These are phyloP conservation scores for Clarkia xantiana DNA, from an alignment of 345 rosid species.

Conservation along the genomic window DNA sequence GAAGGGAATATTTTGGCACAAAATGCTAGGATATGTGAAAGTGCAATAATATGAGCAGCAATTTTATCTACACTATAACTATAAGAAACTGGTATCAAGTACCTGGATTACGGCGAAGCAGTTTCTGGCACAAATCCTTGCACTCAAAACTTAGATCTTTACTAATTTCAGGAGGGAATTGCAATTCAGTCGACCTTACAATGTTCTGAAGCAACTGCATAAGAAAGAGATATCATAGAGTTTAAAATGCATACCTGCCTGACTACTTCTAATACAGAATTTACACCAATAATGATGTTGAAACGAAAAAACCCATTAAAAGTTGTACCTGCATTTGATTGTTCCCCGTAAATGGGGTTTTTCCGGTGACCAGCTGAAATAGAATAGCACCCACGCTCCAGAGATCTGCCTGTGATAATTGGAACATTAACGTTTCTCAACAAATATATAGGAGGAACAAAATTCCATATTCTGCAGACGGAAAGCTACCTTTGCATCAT, in stretches of 20 bases:
- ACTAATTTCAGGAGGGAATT: constrained; percentile 40
- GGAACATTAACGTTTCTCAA: constrained; percentile 2
- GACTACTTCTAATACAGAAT: neutral
- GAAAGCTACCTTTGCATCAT: constrained; percentile 83
- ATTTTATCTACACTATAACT: no score
- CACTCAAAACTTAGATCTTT: constrained; percentile 54
- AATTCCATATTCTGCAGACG: neutral
- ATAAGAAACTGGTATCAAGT: constrained; percentile 2
- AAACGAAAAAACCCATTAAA: constrained; percentile 6
- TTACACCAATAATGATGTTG: neutral
- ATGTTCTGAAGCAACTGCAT: constrained; percentile 88
- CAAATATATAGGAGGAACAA: neutral
- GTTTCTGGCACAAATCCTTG: constrained; percentile 76
- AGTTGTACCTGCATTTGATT: constrained; percentile 63
- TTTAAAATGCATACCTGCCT: no score
- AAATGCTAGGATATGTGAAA: no score
- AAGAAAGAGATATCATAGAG: constrained; percentile 2
- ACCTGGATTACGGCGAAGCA: constrained; percentile 95
- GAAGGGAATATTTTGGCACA: no score
- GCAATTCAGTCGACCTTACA: constrained; percentile 62
- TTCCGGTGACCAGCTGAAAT: constrained; percentile 88
- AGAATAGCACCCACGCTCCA: constrained; percentile 98
- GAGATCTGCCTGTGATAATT: constrained; percentile 81
- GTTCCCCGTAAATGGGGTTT: constrained; percentile 86
- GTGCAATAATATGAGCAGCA: no score